Evolutionary conservation across 176 grass and related monocot species (phyloP), one percentile per base, ranked within the genome.

Genomic region (Triticum monococcum): DNA sequence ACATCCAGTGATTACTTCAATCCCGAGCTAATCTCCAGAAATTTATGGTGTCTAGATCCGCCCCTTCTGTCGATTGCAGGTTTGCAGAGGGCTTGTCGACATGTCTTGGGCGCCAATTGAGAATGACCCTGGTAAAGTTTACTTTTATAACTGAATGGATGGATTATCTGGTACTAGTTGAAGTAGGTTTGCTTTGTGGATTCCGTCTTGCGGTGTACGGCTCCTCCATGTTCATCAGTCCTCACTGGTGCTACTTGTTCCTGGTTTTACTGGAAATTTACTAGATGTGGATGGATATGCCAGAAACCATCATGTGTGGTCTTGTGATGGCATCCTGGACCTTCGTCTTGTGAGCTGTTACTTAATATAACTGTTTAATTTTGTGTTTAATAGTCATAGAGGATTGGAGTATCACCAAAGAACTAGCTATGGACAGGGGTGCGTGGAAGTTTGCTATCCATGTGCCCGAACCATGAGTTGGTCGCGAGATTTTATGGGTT

Each of bases 51-150:
- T 59, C 18, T 59, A 59, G 54, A 59, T 59, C 54, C 18, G 54
- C 54, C 18, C 54, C 54, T 59, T 18, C 2, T 59, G 2, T 66
- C 28, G 32, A 9, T 52, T 52, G 46, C 70, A 88, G 85, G 9
- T 12, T 69, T 69, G 60, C 36, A 64, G 26, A 33, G 30, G 24
- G 7, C 22, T 75, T 75, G 24, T 79, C 77, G 43, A 6, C 41
- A 91, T 95, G 93, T 95, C 93, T 82, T 95, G 93, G 93, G 83
- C 81, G 3, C 65, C 91, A 70, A 89, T 95, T 70, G 93, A 95
- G 80, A 92, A 90, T 82, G 93, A 95, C 85, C 91, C 93, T 85
- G 93, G 91, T 92, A 92, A 89, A 64, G 18, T 79, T 33, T 18
- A 9, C 9, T 67, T 45, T 50, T 65, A 56, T 32, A n/a, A 9